Evolutionary conservation across 129 eudicot genomes (phyloP).

Genomic region (Calendula officinalis): DNA sequence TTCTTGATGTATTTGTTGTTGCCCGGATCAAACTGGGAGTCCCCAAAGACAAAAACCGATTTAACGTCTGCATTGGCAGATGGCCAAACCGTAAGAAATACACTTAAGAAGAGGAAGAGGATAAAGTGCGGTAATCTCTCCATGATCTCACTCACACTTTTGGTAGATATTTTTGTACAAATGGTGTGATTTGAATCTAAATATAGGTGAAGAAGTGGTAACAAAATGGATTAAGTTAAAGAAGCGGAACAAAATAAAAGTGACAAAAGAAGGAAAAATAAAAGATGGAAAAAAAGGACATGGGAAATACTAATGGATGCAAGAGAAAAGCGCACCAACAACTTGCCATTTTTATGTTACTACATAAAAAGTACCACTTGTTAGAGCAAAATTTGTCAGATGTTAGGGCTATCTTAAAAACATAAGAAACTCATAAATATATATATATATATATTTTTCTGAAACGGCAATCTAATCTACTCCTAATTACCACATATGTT

Average conservation of each 20-base stretch:
- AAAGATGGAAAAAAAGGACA: not conserved
- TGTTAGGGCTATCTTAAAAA: too few species aligned
- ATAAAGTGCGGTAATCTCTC: conserved; percentile 23
- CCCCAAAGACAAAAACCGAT: conserved; percentile 52
- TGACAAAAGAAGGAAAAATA: not conserved
- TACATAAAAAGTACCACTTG: not conserved
- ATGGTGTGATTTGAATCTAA: conserved; percentile 27
- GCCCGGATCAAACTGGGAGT: conserved; percentile 63
- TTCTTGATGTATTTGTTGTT: conserved; percentile 46
- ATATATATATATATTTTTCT: too few species aligned
- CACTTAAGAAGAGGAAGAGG: conserved; percentile 2
- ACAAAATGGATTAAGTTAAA: not conserved
- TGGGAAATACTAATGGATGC: conserved; percentile 13
- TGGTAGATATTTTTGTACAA: conserved; percentile 13
- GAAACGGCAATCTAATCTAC: too few species aligned
- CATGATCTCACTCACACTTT: conserved; percentile 14
- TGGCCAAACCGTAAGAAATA: conserved; percentile 3
- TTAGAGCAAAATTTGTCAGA: too few species aligned
- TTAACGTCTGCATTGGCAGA: conserved; percentile 24
- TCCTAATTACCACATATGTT: too few species aligned
- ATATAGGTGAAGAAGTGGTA: conserved; percentile 20
- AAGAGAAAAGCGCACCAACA: conserved; percentile 23
- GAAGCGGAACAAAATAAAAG: not conserved
- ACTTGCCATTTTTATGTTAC: conserved; percentile 10
- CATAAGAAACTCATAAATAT: too few species aligned